Percentiles rank a stretch among this genome's conserved stretches.
Evolutionary conservation across 164 flowering plant species (phyloP).

Genomic region (Kingdonia uniflora): DNA sequence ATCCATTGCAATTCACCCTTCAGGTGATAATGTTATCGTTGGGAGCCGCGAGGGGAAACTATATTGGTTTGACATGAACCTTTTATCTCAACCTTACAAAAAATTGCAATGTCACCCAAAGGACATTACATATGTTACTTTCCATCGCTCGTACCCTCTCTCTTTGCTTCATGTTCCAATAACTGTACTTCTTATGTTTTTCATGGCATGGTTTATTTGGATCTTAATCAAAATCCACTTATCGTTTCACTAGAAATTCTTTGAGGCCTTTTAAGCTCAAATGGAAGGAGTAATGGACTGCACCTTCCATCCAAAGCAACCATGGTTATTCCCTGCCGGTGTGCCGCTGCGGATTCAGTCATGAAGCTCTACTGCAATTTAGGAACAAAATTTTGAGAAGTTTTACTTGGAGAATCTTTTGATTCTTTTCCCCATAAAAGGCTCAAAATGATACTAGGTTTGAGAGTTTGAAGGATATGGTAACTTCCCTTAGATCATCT

Average conservation of each 20-base stretch:
- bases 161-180: constrained; percentile 91
- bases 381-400: constrained; percentile 6
- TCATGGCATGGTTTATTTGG: constrained; percentile 95
- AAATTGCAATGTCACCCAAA: constrained; percentile 67
- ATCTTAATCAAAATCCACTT: constrained; percentile 86
- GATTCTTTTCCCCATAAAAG: too few relatives aligned
- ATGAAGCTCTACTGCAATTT: constrained; percentile 75
- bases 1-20: constrained; percentile 86
- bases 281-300: constrained; percentile 93
- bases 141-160: constrained; percentile 74
- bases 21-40: constrained; percentile 96
- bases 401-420: neutral
- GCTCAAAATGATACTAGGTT: too few relatives aligned
- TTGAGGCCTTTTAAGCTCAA: constrained; percentile 57
- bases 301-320: constrained; percentile 90
- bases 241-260: constrained; percentile 85
- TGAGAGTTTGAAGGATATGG: too few relatives aligned
- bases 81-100: constrained; percentile 74
- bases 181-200: constrained; percentile 83
- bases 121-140: constrained; percentile 79
- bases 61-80: constrained; percentile 99
- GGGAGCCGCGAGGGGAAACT: constrained; percentile 96
- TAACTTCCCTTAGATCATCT: too few relatives aligned
- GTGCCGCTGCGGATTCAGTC: constrained; percentile 75
- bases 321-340: constrained; percentile 98